phyloP scores from a whole-genome alignment of 2,329 filamentous ascomycete genomes.

The Aspergillus glaucus region DNA sequence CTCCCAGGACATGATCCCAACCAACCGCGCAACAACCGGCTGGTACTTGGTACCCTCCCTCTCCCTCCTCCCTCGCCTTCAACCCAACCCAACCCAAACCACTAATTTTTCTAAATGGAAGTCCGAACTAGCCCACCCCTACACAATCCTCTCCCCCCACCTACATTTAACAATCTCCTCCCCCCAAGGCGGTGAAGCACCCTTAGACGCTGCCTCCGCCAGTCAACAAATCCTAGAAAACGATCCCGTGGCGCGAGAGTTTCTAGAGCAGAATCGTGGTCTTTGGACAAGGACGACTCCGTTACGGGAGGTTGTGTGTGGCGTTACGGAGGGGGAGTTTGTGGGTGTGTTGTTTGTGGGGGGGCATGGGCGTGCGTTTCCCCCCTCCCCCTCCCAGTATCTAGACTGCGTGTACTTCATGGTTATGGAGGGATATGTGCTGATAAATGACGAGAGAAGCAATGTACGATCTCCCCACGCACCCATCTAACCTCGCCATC shows the following conservation, averaged over 20 bases:
- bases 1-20: constrained; percentile 45
- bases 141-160: constrained; percentile 48
- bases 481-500: constrained; percentile 14
- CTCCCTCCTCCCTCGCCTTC: background rate
- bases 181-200: constrained; percentile 52
- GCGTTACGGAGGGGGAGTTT: constrained; percentile 47
- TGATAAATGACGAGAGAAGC: constrained; percentile 14
- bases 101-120: constrained; percentile 9
- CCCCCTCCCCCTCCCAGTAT: background rate
- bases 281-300: constrained; percentile 58
- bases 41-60: constrained; percentile 56
- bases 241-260: constrained; percentile 45
- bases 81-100: background rate
- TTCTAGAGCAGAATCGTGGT: constrained; percentile 48
- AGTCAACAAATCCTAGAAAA: constrained; percentile 21
- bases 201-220: constrained; percentile 52
- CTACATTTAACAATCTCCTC: constrained; percentile 51
- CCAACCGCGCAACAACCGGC: constrained; percentile 48
- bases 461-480: constrained; percentile 44
- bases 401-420: too few relatives aligned
- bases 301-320: constrained; percentile 43
- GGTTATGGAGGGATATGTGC: too few relatives aligned
- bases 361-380: constrained; percentile 45
- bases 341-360: constrained; percentile 55
- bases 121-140: constrained; percentile 56